Percentiles rank a stretch among this genome's conserved stretches.
phyloP scores from a whole-genome alignment of 768 basidiomycete genomes.

The Mycena galopus region DNA sequence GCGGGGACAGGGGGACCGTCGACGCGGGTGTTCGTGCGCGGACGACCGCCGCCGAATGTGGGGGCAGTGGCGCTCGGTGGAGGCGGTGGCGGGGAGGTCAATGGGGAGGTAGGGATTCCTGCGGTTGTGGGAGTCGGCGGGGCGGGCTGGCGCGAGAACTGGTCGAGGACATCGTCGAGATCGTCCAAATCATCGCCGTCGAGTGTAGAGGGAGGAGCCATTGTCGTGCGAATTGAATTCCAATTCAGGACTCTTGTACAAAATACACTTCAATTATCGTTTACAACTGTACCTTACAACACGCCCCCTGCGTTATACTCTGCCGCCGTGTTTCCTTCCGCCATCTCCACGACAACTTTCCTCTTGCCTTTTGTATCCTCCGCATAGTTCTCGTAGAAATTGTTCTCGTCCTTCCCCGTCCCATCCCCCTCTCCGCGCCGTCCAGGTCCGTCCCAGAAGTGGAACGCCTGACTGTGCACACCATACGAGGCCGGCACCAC shows the following conservation, averaged over 20 bases:
- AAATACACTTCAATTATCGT: no score
- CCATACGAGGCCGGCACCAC: constrained; percentile 91
- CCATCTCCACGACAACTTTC: constrained; percentile 42
- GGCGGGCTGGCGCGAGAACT: constrained; percentile 50
- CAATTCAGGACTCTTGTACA: no score
- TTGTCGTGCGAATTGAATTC: no score
- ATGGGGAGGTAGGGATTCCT: constrained; percentile 28
- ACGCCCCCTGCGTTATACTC: not conserved
- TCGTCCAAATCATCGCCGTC: constrained; percentile 72
- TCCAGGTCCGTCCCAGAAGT: constrained; percentile 93
- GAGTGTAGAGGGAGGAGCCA: no score
- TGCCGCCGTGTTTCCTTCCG: constrained; percentile 21
- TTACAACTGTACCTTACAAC: no score
- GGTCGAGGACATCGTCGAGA: constrained; percentile 69
- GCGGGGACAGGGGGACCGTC: constrained; percentile 57
- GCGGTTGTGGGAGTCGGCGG: constrained; percentile 4
- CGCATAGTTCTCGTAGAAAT: constrained; percentile 93
- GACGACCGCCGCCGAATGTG: constrained; percentile 47
- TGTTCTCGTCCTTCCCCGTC: constrained; percentile 70
- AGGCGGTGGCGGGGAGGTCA: constrained; percentile 48
- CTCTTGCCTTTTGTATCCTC: constrained; percentile 79
- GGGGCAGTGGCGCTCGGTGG: constrained; percentile 47
- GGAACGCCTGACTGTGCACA: constrained; percentile 90
- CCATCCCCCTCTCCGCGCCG: constrained; percentile 57
- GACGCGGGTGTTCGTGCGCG: constrained; percentile 64